phyloP scores from a whole-genome alignment of 2,329 filamentous ascomycete genomes.

The Phoma sp. region DNA sequence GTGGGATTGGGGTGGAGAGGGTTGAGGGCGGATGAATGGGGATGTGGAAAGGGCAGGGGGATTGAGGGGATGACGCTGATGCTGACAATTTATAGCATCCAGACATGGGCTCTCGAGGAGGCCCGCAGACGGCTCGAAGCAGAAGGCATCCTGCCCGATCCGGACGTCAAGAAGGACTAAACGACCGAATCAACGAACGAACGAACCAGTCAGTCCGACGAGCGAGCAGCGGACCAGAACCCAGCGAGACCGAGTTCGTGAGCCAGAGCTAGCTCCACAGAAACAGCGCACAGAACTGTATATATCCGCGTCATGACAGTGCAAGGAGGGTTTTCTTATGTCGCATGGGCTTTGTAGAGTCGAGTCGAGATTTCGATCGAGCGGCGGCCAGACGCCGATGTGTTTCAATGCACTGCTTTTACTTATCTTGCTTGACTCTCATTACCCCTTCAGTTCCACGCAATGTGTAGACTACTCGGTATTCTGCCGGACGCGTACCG shows the following conservation, averaged over 20 bases:
- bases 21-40: neutral
- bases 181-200: neutral
- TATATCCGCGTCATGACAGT: conserved; percentile 17
- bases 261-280: neutral
- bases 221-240: neutral
- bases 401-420: conserved; percentile 9
- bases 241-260: neutral
- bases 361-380: too few relatives aligned
- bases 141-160: conserved; percentile 91
- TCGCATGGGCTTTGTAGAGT: conserved; percentile 15
- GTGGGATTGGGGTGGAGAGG: neutral
- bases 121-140: conserved; percentile 92
- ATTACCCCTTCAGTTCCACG: too few relatives aligned
- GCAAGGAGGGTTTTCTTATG: conserved; percentile 15
- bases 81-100: conserved; percentile 72
- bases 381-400: too few relatives aligned
- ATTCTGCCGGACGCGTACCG: too few relatives aligned
- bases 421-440: too few relatives aligned
- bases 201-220: too few relatives aligned
- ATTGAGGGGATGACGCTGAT: neutral
- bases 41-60: neutral
- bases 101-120: conserved; percentile 98
- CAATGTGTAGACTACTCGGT: too few relatives aligned
- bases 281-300: conserved; percentile 13
- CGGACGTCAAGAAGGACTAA: conserved; percentile 61